Percentiles rank a stretch among this genome's conserved stretches.
Conservation (phyloP, 345 rosid species). For the Brassica incana region DNA sequence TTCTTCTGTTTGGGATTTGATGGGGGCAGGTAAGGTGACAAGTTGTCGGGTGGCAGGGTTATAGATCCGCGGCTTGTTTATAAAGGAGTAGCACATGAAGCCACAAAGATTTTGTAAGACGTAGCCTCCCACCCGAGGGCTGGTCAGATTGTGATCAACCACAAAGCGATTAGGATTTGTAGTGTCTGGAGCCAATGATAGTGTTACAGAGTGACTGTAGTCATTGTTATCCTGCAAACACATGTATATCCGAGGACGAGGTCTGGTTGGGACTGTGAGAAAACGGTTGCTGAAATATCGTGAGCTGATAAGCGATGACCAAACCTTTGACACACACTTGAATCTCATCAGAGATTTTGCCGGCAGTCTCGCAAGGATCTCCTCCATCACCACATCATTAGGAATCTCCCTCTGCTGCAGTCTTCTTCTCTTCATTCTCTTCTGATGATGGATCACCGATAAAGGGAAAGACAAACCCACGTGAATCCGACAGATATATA, state of each 20-base stretch:
- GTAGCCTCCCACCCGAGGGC: neutral
- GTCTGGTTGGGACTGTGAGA: neutral
- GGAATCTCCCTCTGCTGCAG: neutral
- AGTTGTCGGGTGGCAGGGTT: neutral
- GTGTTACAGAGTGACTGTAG: neutral
- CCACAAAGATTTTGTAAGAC: neutral
- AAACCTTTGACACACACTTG: neutral
- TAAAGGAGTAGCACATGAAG: neutral
- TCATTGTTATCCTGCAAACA: neutral
- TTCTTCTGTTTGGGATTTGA: neutral
- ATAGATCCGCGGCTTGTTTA: neutral
- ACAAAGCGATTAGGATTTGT: neutral
- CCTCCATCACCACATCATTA: neutral
- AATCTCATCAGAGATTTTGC: neutral
- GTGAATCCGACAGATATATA: neutral
- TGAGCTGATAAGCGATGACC: neutral
- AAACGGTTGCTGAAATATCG: neutral
- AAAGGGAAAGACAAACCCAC: neutral
- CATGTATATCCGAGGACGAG: neutral
- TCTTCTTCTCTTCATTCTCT: neutral
- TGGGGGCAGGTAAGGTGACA: neutral
- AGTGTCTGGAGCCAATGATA: neutral
- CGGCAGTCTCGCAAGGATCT: neutral
- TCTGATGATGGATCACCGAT: neutral
- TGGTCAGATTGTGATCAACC: neutral